Evolutionary conservation across 225 moss, liverwort and hornwort genomes (phyloP).

Genomic region (Ulota crispa): DNA sequence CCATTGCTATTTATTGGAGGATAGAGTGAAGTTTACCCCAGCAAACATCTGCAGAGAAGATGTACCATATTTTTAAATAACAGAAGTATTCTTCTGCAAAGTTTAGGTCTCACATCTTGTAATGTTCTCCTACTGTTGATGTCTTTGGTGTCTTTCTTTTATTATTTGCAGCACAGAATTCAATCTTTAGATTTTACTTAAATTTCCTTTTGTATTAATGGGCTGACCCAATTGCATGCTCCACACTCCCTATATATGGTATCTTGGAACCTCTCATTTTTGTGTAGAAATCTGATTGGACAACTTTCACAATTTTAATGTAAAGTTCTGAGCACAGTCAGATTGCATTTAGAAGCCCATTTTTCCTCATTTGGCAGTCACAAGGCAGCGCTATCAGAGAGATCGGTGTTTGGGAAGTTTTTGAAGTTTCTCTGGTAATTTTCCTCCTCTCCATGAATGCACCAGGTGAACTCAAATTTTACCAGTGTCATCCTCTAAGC

Average conservation of each 20-base stretch:
- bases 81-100: slow-evolving; percentile 37
- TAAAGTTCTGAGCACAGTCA: too few species aligned
- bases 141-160: neutral
- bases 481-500: too few species aligned
- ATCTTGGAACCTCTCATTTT: neutral
- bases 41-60: slow-evolving; percentile 39
- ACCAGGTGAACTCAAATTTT: too few species aligned
- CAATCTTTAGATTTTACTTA: neutral
- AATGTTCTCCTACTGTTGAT: neutral
- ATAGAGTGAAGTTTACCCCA: slow-evolving; percentile 39
- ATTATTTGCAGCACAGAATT: neutral
- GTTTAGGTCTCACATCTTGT: neutral
- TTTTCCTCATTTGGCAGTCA: too few species aligned
- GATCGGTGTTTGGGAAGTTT: too few species aligned
- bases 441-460: too few species aligned
- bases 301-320: too few species aligned
- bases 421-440: too few species aligned
- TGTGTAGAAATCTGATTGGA: neutral
- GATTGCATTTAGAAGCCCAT: too few species aligned
- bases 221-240: neutral
- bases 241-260: neutral
- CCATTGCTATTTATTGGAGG: slow-evolving; percentile 65
- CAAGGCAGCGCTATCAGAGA: too few species aligned
- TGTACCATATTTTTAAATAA: slow-evolving; percentile 45
- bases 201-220: neutral